Evolutionary conservation across 2,329 filamentous ascomycete species (phyloP), one percentile per base, ranked within the genome.

Genomic region (Aspergillus tanneri): DNA sequence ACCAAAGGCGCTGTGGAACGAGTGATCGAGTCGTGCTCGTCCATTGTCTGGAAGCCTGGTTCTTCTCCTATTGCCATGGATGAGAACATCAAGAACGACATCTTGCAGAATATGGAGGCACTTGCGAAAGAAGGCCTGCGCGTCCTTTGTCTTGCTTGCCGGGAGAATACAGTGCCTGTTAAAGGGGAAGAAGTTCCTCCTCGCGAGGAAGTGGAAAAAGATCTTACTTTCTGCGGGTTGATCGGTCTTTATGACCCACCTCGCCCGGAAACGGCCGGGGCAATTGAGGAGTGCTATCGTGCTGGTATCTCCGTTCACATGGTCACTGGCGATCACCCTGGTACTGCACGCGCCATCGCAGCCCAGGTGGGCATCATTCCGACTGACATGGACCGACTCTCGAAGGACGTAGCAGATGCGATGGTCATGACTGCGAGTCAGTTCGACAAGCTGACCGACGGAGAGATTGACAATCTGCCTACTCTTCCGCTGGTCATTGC

Each of bases 211-310:
- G 78, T 92, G 11, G 90, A 95, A 64, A 73, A 75, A 27, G 76
- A 81, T 23, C 80, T 96, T 24, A 79, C 77, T 3, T 87, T 95
- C 52, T 80, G 88, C 11, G 91, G 90, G n/a, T 78, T 96, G 8
- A 85, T 87, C 40, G 90, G 89, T 47, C 86, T 95, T 54, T 92
- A 93, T 64, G 90, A 95, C 58, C 90, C 90, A 3, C 90, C 89
- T 46, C 87, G 90, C 2, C 81, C 83, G 2, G 90, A 95, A 71
- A 90, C 90, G 0, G 87, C 85, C 18, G 79, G 77, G 1, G 84
- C 87, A 5, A 88, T 91, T 49, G 75, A 75, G 18, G 80, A 86
- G 61, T 90, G 86, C 61, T 81, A 86, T 46, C 78, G 78, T 37
- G 88, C 88, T 21, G 87, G 88, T 41, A 90, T 91, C 65, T 80